Conservation (phyloP, 2,329 filamentous ascomycete species). For the Sporothrix pseudoabietina region DNA sequence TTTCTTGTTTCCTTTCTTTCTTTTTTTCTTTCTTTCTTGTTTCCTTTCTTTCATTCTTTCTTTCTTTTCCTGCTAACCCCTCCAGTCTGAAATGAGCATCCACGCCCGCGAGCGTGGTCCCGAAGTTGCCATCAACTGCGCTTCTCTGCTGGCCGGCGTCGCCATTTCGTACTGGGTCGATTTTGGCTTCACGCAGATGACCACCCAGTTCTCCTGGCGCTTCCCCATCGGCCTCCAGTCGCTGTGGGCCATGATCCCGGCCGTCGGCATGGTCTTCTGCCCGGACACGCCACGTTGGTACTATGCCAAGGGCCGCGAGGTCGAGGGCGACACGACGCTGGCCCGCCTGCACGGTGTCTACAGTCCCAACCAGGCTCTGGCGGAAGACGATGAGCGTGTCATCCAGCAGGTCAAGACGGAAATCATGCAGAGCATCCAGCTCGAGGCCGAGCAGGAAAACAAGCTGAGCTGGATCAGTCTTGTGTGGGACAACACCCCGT, state of each 20-base stretch:
- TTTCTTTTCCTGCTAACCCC: not conserved
- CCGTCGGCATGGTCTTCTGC: conserved; percentile 11
- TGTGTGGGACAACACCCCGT: conserved; percentile 12
- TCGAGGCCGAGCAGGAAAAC: conserved; percentile 17
- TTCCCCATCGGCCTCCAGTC: conserved; percentile 21
- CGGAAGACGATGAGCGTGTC: not conserved
- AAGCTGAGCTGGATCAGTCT: conserved; percentile 16
- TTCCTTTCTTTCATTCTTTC: too few relatives aligned
- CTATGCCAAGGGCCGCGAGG: conserved; percentile 22
- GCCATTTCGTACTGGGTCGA: conserved; percentile 19
- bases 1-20: too few relatives aligned
- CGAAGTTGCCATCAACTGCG: conserved; percentile 16
- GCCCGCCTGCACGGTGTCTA: conserved; percentile 19
- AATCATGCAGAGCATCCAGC: conserved; percentile 21
- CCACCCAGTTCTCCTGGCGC: conserved; percentile 9
- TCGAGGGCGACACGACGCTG: not conserved
- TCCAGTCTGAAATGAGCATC: conserved; percentile 11
- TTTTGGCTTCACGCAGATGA: conserved; percentile 17
- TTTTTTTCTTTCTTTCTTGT: too few relatives aligned
- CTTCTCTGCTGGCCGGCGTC: not conserved
- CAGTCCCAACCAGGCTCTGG: not conserved
- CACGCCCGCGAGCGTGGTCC: conserved; percentile 10
- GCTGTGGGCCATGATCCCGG: conserved; percentile 7
- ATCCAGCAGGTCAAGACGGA: conserved; percentile 8
- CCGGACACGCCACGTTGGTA: conserved; percentile 19